These are phyloP conservation scores for Gnomoniopsis smithogilvyi DNA, from an alignment of 2,329 filamentous ascomycete genomes.

Conservation along the genomic window DNA sequence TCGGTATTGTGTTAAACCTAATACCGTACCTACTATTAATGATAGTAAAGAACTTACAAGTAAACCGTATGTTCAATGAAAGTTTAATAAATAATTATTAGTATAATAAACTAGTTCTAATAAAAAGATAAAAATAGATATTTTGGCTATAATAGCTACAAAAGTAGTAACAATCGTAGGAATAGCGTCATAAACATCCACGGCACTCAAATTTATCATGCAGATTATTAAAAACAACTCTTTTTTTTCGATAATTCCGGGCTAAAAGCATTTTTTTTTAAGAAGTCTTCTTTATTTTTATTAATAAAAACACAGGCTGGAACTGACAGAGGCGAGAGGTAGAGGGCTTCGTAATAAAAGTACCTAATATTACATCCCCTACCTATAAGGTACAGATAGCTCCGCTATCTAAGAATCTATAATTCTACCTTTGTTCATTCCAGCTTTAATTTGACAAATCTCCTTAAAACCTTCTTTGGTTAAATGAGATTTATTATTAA, in stretches of 20 bases:
- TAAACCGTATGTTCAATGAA: conserved; percentile 29
- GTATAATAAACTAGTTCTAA: conserved; percentile 30
- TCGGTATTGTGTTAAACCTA: conserved; percentile 25
- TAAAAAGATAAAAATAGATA: conserved; percentile 28
- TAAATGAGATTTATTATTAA: conserved; percentile 5
- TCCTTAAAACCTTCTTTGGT: conserved; percentile 10
- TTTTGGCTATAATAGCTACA: conserved; percentile 27
- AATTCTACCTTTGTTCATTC: conserved; percentile 12
- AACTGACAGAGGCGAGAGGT: not conserved
- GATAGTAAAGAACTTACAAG: conserved; percentile 30
- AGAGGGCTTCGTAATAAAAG: not conserved
- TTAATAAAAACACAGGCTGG: not conserved
- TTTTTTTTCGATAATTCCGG: not conserved
- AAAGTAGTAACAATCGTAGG: conserved; percentile 21
- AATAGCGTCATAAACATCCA: conserved; percentile 6
- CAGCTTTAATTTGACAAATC: conserved; percentile 4
- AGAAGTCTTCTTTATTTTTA: not conserved
- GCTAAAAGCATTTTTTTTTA: not conserved
- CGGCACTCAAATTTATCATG: not conserved
- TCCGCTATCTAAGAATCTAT: not conserved
- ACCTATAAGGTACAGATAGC: not conserved
- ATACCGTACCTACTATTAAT: conserved; percentile 29
- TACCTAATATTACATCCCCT: not conserved
- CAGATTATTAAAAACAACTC: not conserved
- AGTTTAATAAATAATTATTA: conserved; percentile 25